Evolutionary conservation across 73 alveolate species (phyloP), one percentile per base, ranked within the genome.

Genomic region (Stentor coeruleus): DNA sequence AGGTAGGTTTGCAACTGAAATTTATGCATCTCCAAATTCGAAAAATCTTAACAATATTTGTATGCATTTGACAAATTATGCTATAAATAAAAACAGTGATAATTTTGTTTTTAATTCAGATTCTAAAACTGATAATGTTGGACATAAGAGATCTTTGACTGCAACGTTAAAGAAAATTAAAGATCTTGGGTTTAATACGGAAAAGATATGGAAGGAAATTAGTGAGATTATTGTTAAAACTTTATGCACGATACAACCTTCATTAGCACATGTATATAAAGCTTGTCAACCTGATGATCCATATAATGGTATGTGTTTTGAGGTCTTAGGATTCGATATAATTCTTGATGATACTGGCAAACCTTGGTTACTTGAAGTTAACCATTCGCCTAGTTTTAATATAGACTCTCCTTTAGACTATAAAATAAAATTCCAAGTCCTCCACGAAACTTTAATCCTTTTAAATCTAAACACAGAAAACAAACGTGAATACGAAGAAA

Each of bases 1-100:
- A 49, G 98, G 94, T 0, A 39, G 98, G 59, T 92, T 93, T 33
- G 86, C 98, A 4, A 93, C 94, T 73, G 94, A 91, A 3, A 83
- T 86, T 60, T 92, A 87, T 90, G 76, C 55, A 38, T 82, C 55
- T 37, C 92, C 92, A 14, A 41, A 58, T 31, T 76, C 77, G 77
- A 66, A 60, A 38, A 86, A 86, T 73, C 41, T 84, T 35, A 38
- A 59, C n/a, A 86, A 80, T 73, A 77, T 86, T 60, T 80, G 84
- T 33, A 86, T 86, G 92, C 92, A 86, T 82, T 83, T 86, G 0
- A 86, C 92, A 3, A 86, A 86, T 59, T 86, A 86, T 73, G 92
- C 92, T 6, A 84, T 86, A 38, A 86, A 86, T 36, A 86, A 86
- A 74, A 86, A 84, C 40, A 86, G 86, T 77, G 66, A 79, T 3